Evolutionary conservation across 345 rosid genomes (phyloP).

Genomic region (thale cress (Arabidopsis thaliana)): TAIR10.1 NC_003076.8:16203001-16203500

Average conservation of each 20-base stretch:
- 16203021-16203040: slow-evolving; percentile 5
- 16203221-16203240: neutral
- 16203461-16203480: slow-evolving; percentile 10
- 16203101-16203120: slow-evolving; percentile 32
- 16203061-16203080: slow-evolving; percentile 33
- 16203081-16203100: slow-evolving; percentile 38
- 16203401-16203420: neutral
- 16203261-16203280: too few species aligned
- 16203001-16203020: slow-evolving; percentile 7
- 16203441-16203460: slow-evolving; percentile 40
- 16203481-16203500: slow-evolving; percentile 20
- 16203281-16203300: neutral
- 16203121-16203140: slow-evolving; percentile 1
- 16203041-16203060: slow-evolving; percentile 15
- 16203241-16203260: too few species aligned
- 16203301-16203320: slow-evolving; percentile 15
- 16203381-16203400: slow-evolving; percentile 25
- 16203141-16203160: slow-evolving; percentile 13
- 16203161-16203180: slow-evolving; percentile 33
- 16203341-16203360: slow-evolving; percentile 34
- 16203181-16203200: slow-evolving; percentile 3
- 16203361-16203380: slow-evolving; percentile 22
- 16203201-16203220: neutral
- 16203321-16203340: slow-evolving; percentile 32
- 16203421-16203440: slow-evolving; percentile 16